Base-by-base conservation (phyloP, 495 filamentous ascomycete genomes). In the Tuber aestivum region DNA sequence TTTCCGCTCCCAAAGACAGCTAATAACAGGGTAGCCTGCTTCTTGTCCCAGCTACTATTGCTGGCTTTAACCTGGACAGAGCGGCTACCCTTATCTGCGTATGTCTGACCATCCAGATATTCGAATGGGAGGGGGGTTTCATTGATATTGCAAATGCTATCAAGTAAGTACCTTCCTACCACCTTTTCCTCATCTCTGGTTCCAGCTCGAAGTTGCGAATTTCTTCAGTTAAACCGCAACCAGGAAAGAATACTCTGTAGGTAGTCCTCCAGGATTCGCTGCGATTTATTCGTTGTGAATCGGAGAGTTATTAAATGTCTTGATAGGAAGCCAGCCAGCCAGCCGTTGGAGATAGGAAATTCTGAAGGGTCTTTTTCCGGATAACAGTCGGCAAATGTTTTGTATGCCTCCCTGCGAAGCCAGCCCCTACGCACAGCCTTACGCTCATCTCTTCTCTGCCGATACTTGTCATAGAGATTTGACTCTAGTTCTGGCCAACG, bases 21-120 rank as follows among this genome's bases (percentile, higher is more conserved):
- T 0, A 75, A 32, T 16, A 75, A 27, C 5, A 75, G 23, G 10
- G 76, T 77, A 37, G 35, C 72, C 45, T 77, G 42, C 71, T 44
- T 10, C 70, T 77, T 74, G 45, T 71, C 69, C 44, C 72, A 77
- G 40, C 72, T 35, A 68, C 72, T 74, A 35, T 35, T 27, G n/a
- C 32, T 42, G 38, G 10, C 70, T 48, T 77, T 77, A 1, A 74
- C 35, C 20, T 74, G 69, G 2, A 77, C 68, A 32, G 75, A 70
- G n/a, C 71, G 42, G 18, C 68, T 75, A 9, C 76, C 41, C 74
- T 77, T 77, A 21, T 74, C n/a, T 2, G n/a, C 68, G 48, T 77
- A 77, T 41, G 72, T 77, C 70, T 71, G 68, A 16, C 76, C 72
- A 71, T 71, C 23, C 0, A 77, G 27, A 6, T 68, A 71, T 42